Percentiles rank a stretch among this genome's conserved stretches.
Conservation (phyloP, 768 basidiomycete species). For the Psilocybe cubensis region DNA sequence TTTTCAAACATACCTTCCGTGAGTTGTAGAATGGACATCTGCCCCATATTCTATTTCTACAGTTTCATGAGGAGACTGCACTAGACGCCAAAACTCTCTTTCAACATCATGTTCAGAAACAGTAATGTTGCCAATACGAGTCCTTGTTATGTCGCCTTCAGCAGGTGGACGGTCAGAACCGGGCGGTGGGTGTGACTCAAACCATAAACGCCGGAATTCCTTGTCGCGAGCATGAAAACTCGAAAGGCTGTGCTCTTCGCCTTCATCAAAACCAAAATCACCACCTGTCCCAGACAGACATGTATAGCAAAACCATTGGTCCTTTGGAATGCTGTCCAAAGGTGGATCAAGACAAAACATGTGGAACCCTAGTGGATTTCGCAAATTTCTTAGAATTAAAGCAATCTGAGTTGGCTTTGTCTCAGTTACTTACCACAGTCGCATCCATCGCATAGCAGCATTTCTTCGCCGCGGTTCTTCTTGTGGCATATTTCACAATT, state of each 20-base stretch:
- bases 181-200: slow-evolving; percentile 71
- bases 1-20: slow-evolving; percentile 78
- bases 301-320: slow-evolving; percentile 94
- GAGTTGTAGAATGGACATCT: slow-evolving; percentile 95
- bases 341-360: slow-evolving; percentile 97
- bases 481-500: slow-evolving; percentile 93
- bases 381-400: slow-evolving; percentile 12
- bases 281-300: slow-evolving; percentile 92
- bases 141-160: slow-evolving; percentile 52
- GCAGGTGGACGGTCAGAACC: slow-evolving; percentile 34
- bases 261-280: slow-evolving; percentile 98
- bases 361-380: slow-evolving; percentile 92
- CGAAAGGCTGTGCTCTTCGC: slow-evolving; percentile 91
- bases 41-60: slow-evolving; percentile 99
- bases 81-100: slow-evolving; percentile 95
- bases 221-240: slow-evolving; percentile 91
- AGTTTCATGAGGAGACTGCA: slow-evolving; percentile 86
- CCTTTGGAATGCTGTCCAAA: slow-evolving; percentile 80
- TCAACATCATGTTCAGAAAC: slow-evolving; percentile 95
- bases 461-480: slow-evolving; percentile 87
- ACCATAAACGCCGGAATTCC: slow-evolving; percentile 91
- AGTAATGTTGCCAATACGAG: slow-evolving; percentile 56
- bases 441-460: slow-evolving; percentile 70
- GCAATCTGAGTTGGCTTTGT: not conserved
- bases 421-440: slow-evolving; percentile 41